Percentiles rank a stretch among this genome's conserved stretches.
phyloP scores from a whole-genome alignment of 768 basidiomycete genomes.

The Auriscalpium vulgare region DNA sequence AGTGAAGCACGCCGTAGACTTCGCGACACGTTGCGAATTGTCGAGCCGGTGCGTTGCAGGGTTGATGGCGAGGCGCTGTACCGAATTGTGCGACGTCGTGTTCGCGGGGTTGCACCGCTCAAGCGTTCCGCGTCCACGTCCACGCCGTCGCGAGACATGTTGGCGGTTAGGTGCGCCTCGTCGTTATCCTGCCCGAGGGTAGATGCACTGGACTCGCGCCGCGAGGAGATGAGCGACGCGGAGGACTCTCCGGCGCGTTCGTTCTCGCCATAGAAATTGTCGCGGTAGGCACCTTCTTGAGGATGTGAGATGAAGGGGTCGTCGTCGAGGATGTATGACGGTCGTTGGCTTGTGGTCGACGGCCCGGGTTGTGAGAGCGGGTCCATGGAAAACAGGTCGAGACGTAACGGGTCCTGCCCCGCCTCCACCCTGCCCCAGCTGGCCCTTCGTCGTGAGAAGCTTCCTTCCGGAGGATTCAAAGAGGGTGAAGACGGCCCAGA shows the following conservation, averaged over 20 bases:
- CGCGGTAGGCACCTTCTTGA: constrained; percentile 22
- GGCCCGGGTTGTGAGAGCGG: constrained; percentile 16
- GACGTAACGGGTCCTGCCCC: constrained; percentile 40
- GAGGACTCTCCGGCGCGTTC: constrained; percentile 39
- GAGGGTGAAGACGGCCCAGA: constrained; percentile 47
- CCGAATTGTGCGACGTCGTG: constrained; percentile 38
- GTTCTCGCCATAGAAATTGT: constrained; percentile 11
- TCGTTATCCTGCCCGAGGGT: constrained; percentile 42
- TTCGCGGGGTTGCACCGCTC: constrained; percentile 26
- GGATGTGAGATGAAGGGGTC: constrained; percentile 44
- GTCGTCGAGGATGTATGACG: constrained; percentile 23
- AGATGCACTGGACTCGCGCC: constrained; percentile 24
- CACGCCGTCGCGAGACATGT: constrained; percentile 32
- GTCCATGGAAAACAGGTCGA: constrained; percentile 24
- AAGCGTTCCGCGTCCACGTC: constrained; percentile 42
- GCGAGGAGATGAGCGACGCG: constrained; percentile 38
- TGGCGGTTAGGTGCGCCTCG: constrained; percentile 47
- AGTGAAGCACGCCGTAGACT: constrained; percentile 57
- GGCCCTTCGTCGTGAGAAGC: constrained; percentile 41
- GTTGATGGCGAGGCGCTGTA: constrained; percentile 52
- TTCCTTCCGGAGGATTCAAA: constrained; percentile 24
- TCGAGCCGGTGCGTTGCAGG: constrained; percentile 51
- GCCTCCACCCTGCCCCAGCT: constrained; percentile 49
- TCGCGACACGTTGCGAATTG: constrained; percentile 48
- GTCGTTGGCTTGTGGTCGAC: constrained; percentile 1